Evolutionary conservation across 1,284 basidiomycete species (phyloP), one percentile per base, ranked within the genome.

Genomic region (Sanghuangporus baumii): DNA sequence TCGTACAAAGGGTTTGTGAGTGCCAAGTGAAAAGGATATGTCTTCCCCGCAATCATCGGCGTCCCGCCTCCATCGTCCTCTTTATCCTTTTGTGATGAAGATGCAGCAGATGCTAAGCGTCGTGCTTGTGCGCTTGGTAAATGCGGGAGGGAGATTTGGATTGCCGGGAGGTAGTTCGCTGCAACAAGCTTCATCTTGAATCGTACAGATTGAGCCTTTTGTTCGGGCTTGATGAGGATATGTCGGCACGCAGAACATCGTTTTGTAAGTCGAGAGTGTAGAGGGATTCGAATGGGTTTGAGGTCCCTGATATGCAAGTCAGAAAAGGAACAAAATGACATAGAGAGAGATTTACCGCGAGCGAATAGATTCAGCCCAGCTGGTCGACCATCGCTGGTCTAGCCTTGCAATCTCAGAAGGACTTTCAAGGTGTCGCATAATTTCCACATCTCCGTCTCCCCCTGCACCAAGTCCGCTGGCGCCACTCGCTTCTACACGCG

Each of bases 181-280:
- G 96, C 97, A 54, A 96, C 91, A 54, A 98, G 87, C 74, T 97
- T 98, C 77, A 99, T 98, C 77, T 98, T 98, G 84, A 91, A 98
- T 6, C 93, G 85, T 38, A 93, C 89, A 6, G 92, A 93, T 69
- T 93, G 91, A 0, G 95, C 89, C 74, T 98, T 99, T 70, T 95
- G 91, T 73, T 99, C 97, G 1, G 97, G 97, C 71, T 98, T 97
- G 76, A 98, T 96, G 65, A 99, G 84, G 68, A 98, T 96, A 75
- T 98, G 96, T 14, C 92, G 88, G 73, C 97, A 99, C 2, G 83
- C 83, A 5, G 94, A 89, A 77, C 97, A 99, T 6, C 97, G 91
- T 75, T 98, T 98, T 2, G 94, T 94, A 57, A 91, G 85, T 75
- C 98, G 98, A 0, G 94, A 91, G 66, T 91, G 90, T 2, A 99